Conservation (phyloP, 108 stramenopile genomes). For the Cyclostephanos tholiformis region DNA sequence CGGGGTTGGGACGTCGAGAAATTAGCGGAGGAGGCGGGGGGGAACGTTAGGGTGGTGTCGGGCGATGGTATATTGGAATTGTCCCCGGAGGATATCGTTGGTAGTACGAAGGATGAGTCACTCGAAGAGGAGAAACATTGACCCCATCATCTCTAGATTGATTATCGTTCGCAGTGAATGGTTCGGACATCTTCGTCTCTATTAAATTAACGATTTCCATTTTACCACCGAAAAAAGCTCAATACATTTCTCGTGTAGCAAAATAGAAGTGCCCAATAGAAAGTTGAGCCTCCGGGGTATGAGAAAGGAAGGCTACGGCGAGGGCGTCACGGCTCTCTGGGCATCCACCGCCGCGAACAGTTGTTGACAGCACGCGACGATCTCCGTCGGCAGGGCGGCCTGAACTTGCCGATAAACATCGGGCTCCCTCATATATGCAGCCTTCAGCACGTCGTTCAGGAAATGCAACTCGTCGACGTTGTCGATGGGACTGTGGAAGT, state of each 20-base stretch:
- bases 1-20: conserved; percentile 77
- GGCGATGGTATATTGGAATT: conserved; percentile 80
- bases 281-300: no score
- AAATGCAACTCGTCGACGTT: conserved; percentile 74
- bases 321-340: conserved; percentile 15
- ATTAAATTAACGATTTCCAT: no score
- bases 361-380: conserved; percentile 62
- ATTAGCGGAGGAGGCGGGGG: conserved; percentile 57
- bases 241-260: no score
- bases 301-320: neutral
- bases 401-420: conserved; percentile 85
- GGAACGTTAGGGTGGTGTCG: conserved; percentile 64
- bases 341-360: conserved; percentile 75
- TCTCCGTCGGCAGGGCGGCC: conserved; percentile 67
- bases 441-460: conserved; percentile 75
- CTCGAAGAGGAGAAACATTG: neutral
- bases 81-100: conserved; percentile 73
- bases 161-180: no score
- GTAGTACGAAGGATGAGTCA: conserved; percentile 25
- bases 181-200: no score
- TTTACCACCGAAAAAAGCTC: no score
- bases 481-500: conserved; percentile 83
- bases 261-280: no score
- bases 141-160: neutral
- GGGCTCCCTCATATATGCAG: conserved; percentile 78